Percentiles rank a stretch among this genome's conserved stretches.
Evolutionary conservation across 1,284 basidiomycete species (phyloP).

Genomic region (Lignosus rhinocerotis): DNA sequence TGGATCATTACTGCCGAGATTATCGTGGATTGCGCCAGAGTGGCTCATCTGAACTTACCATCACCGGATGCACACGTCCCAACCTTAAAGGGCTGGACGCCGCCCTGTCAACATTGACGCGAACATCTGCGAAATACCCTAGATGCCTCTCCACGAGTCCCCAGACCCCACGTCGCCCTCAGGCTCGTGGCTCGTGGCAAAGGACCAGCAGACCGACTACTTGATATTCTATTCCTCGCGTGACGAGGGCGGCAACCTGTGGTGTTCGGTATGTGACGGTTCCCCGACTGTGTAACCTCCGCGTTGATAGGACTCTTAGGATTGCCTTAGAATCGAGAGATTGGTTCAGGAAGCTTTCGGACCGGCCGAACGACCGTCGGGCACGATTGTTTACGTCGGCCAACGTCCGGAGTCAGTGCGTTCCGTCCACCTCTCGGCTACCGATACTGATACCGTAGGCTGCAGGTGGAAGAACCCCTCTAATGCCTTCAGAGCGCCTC

Average conservation of each 20-base stretch:
- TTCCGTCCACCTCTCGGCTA: conserved; percentile 5
- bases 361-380: conserved; percentile 53
- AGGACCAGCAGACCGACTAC: conserved; percentile 47
- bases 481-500: conserved; percentile 63
- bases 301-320: conserved; percentile 47
- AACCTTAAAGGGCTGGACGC: neutral
- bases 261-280: conserved; percentile 62
- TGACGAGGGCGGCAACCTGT: conserved; percentile 49
- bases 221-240: conserved; percentile 67
- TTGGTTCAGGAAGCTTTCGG: conserved; percentile 60
- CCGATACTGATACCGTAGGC: conserved; percentile 4
- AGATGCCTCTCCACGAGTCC: conserved; percentile 37
- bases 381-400: conserved; percentile 75
- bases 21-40: neutral
- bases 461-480: conserved; percentile 66
- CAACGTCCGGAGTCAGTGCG: conserved; percentile 60
- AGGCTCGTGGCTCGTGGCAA: conserved; percentile 12
- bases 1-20: neutral
- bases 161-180: conserved; percentile 38
- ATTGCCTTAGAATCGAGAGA: conserved; percentile 69
- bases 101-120: neutral
- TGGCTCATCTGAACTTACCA: neutral
- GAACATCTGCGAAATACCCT: neutral
- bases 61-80: conserved; percentile 1
- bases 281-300: conserved; percentile 10